Conservation (phyloP, 257 asterid genomes). For the Solanum peruvianum region DNA sequence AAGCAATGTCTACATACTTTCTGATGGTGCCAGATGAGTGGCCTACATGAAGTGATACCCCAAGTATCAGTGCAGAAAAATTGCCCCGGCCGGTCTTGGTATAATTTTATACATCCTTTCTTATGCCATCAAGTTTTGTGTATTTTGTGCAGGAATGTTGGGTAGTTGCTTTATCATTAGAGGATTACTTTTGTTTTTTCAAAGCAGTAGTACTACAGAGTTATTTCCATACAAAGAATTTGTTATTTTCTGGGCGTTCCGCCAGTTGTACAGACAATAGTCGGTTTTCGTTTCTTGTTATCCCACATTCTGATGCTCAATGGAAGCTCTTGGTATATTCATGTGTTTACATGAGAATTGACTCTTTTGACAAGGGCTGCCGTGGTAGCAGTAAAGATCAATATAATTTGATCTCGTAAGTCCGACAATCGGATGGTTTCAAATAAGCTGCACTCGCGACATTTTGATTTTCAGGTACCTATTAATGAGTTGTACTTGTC, state of each 20-base stretch:
- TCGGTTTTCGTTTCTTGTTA: background rate
- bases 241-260: background rate
- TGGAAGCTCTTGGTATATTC: background rate
- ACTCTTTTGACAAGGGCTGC: background rate
- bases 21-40: constrained; percentile 94
- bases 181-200: background rate
- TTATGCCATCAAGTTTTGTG: background rate
- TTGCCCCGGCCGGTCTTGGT: background rate
- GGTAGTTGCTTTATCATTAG: background rate
- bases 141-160: background rate
- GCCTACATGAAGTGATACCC: constrained; percentile 10
- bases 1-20: constrained; percentile 89
- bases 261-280: background rate
- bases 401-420: background rate
- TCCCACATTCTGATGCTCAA: background rate
- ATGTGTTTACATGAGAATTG: background rate
- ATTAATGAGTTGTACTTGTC: background rate
- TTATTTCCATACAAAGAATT: background rate
- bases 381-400: background rate
- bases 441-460: background rate
- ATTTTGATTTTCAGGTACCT: background rate
- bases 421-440: background rate
- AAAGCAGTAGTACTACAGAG: background rate
- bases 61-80: background rate
- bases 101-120: background rate